Percentiles rank a stretch among this genome's conserved stretches.
These are phyloP conservation scores for Eucalyptus globulus DNA, from an alignment of 345 rosid genomes.

Conservation along the genomic window DNA sequence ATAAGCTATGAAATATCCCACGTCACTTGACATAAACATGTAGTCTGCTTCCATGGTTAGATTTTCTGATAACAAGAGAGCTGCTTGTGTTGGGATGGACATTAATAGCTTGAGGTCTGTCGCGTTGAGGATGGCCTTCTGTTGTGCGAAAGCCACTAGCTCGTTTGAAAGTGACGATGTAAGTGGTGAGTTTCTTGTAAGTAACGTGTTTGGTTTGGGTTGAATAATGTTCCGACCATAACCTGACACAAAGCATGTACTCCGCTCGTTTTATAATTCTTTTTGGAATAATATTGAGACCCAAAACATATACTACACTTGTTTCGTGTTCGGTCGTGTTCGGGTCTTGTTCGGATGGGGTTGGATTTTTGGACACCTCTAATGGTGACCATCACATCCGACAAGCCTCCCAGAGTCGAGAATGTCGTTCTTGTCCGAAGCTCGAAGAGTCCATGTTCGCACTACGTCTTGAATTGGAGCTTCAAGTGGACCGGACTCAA, in stretches of 20 bases:
- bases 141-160: background rate
- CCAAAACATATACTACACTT: accelerated
- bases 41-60: no score
- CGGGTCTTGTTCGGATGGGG: accelerated
- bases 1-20: background rate
- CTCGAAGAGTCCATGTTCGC: background rate
- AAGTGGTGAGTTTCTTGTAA: background rate
- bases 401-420: background rate
- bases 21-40: no score
- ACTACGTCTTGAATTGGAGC: background rate
- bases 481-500: background rate
- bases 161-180: background rate
- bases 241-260: no score
- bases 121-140: background rate
- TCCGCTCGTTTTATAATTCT: no score
- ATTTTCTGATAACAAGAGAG: background rate
- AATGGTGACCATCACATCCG: background rate
- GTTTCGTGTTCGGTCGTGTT: no score
- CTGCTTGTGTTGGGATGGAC: background rate
- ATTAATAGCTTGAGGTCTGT: background rate
- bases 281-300: no score
- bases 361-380: no score
- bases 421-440: background rate
- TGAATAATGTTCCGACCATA: no score
- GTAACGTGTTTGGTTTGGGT: no score